Conservation (phyloP, 805 yeast species). For the Pichia kluyveri region DNA sequence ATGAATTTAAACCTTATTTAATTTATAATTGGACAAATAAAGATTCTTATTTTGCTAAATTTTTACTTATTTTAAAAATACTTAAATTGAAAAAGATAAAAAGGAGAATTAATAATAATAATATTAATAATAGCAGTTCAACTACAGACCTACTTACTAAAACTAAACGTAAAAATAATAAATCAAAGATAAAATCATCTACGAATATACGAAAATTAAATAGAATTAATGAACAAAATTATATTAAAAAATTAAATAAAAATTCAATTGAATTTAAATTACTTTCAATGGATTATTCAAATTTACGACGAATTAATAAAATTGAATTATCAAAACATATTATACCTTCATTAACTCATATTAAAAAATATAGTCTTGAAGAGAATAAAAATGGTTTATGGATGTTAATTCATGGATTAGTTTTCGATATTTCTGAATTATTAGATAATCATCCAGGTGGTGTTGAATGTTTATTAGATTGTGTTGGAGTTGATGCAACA, state of each 20-base stretch:
- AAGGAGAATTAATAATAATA: background rate
- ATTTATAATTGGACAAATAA: background rate
- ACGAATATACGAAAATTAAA: background rate
- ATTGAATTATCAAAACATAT: conserved; percentile 6
- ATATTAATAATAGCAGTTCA: too few species aligned
- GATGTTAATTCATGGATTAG: conserved; percentile 64
- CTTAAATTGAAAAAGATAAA: background rate
- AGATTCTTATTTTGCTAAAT: background rate
- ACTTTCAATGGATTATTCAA: conserved; percentile 1
- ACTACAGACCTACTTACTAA: background rate
- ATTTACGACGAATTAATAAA: conserved; percentile 1
- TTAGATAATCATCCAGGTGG: conserved; percentile 74
- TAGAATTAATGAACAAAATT: background rate
- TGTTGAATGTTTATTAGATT: conserved; percentile 67
- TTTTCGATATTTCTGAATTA: conserved; percentile 52
- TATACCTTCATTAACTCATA: conserved; percentile 2
- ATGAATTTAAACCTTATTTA: background rate
- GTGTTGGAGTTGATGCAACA: conserved; percentile 77
- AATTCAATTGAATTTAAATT: conserved; percentile 2
- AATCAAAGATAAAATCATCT: background rate
- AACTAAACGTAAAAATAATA: background rate
- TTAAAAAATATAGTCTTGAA: conserved; percentile 1
- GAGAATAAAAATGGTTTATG: conserved; percentile 45
- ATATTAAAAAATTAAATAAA: background rate
- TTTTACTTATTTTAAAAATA: background rate